phyloP scores from a whole-genome alignment of 169 alveolate genomes.

The Pseudocohnilembus persalinus region DNA sequence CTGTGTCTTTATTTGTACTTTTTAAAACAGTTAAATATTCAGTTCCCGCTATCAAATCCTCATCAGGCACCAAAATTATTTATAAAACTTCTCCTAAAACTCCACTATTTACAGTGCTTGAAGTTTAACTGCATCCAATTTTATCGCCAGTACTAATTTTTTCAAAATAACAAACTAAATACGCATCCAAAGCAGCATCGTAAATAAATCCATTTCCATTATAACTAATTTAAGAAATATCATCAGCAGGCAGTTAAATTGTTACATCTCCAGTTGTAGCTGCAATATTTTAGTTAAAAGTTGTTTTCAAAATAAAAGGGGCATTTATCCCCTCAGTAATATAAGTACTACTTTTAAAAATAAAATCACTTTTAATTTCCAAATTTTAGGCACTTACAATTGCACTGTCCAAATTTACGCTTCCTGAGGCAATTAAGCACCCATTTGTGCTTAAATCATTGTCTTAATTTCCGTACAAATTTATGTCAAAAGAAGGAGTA shows the following conservation, averaged over 20 bases:
- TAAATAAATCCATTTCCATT: not conserved
- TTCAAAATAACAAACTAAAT: not conserved
- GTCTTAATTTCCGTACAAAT: not conserved
- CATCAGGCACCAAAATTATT: not conserved
- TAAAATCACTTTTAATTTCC: too few relatives aligned
- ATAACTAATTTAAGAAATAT: too few relatives aligned
- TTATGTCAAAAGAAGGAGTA: not conserved
- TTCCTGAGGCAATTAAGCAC: not conserved
- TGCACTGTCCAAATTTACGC: too few relatives aligned
- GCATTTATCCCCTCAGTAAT: too few relatives aligned
- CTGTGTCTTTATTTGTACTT: not conserved
- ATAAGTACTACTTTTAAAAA: too few relatives aligned
- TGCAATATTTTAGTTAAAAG: not conserved
- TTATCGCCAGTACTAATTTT: not conserved
- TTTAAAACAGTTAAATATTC: not conserved
- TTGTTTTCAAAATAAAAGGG: too few relatives aligned
- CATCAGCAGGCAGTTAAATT: not conserved
- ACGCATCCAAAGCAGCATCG: not conserved
- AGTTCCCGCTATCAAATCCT: not conserved
- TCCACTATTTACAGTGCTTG: not conserved
- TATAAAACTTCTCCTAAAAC: not conserved
- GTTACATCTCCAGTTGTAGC: not conserved
- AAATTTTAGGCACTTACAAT: too few relatives aligned
- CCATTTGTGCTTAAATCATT: not conserved
- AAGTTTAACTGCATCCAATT: not conserved